A percentile compares a stretch with the other conserved stretches of the same genome.
Conservation (phyloP, 2,329 filamentous ascomycete species). For the Cryphonectria radicalis region DNA sequence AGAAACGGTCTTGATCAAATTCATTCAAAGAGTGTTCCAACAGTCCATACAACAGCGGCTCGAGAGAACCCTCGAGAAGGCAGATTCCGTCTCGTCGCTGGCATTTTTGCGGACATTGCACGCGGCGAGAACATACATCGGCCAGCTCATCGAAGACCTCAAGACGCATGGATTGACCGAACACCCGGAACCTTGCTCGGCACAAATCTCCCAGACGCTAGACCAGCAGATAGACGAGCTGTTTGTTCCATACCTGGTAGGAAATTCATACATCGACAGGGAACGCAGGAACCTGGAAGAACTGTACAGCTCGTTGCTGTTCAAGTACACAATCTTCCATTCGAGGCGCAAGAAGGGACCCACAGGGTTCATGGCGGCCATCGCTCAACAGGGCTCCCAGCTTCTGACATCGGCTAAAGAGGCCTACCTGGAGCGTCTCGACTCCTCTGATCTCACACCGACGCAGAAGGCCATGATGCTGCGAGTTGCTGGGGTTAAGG, state of each 20-base stretch:
- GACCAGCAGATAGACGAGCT: conserved; percentile 78
- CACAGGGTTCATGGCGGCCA: conserved; percentile 88
- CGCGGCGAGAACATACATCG: conserved; percentile 87
- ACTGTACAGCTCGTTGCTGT: conserved; percentile 86
- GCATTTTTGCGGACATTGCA: conserved; percentile 91
- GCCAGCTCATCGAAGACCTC: conserved; percentile 84
- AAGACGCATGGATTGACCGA: conserved; percentile 95
- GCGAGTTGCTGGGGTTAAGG: conserved; percentile 82
- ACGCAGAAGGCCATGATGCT: conserved; percentile 92
- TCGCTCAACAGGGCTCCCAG: conserved; percentile 89
- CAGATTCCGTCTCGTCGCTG: conserved; percentile 85
- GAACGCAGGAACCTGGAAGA: conserved; percentile 75
- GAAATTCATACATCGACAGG: conserved; percentile 71
- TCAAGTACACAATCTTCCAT: conserved; percentile 97
- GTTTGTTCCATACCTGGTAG: conserved; percentile 72
- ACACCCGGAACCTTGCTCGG: conserved; percentile 87
- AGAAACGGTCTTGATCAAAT: conserved; percentile 89
- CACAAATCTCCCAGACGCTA: conserved; percentile 77
- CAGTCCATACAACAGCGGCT: conserved; percentile 96
- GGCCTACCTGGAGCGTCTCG: conserved; percentile 85
- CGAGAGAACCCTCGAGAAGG: conserved; percentile 95
- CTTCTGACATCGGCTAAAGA: conserved; percentile 86
- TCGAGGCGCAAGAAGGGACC: conserved; percentile 84
- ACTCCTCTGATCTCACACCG: conserved; percentile 83
- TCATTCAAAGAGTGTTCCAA: conserved; percentile 94